Base-by-base conservation (phyloP, 2,329 filamentous ascomycete genomes). In the Pezicula neosporulosa region DNA sequence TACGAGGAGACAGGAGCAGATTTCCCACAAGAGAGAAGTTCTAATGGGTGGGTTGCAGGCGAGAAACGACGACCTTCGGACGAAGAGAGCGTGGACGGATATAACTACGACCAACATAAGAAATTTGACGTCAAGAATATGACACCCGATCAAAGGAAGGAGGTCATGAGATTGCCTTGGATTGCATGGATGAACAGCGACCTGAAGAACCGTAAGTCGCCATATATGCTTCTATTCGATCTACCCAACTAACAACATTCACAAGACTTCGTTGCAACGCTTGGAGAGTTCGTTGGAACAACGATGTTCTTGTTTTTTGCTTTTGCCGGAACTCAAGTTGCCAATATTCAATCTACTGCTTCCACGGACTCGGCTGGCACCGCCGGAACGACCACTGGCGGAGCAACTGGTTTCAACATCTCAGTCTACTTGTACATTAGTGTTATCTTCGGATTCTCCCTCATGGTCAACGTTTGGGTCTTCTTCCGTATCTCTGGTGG, bases 391-490 rank as follows among this genome's bases (percentile, higher is more conserved):
- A 76, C 73, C 0, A 73, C 74, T 0, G 70, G 71, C 48, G 72
- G 66, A 10, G 60, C 66, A 2, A 73, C 73, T 0, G 72, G 72
- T 8, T 75, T 75, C 56, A 70, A 73, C n/a, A 66, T 72, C 13
- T 61, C 65, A 4, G 72, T 72, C 4, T 64, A 70, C 35, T 63
- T 72, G 8, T 73, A 70, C 55, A 60, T 60, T 42, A 53, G 58
- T 4, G 44, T 66, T 6, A 61, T 58, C 4, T 69, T 69, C 39
- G 68, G 67, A 12, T 67, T 61, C 49, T 62, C 53, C 6, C 66
- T 81, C 42, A 72, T 72, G 21, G 76, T 77, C 54, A 81, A 80
- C 57, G 76, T 75, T 3, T 81, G 78, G 77, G 71, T 78, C 3
- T 80, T 80, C 61, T 80, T 73, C 61, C 71, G 77, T 18, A 70